Percentiles rank a stretch among this genome's conserved stretches.
Conservation (phyloP, 371 early-diverging fungal species). For the Mortierella sp. region DNA sequence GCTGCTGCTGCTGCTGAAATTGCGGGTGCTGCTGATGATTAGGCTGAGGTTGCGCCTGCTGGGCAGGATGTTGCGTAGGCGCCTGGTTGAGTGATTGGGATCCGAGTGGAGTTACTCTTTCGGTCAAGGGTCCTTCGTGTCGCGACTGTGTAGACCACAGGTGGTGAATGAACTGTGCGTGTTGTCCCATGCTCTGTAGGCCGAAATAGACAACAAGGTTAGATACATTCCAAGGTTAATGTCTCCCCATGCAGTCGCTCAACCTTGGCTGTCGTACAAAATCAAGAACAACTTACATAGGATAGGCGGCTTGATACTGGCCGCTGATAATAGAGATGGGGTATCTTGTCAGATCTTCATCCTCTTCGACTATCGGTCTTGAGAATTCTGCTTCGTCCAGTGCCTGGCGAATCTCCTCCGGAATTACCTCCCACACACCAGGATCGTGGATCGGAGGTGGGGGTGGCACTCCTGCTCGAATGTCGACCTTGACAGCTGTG, state of each 20-base stretch:
- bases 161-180: slow-evolving; percentile 38
- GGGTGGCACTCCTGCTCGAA: slow-evolving; percentile 19
- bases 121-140: slow-evolving; percentile 37
- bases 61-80: no score
- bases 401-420: slow-evolving; percentile 40
- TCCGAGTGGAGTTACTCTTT: slow-evolving; percentile 26
- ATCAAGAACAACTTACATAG: slow-evolving; percentile 58
- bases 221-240: no score
- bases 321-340: slow-evolving; percentile 68
- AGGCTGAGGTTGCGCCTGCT: no score
- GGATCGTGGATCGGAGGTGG: slow-evolving; percentile 46
- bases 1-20: slow-evolving; percentile 30
- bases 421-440: slow-evolving; percentile 44
- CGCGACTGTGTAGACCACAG: slow-evolving; percentile 22
- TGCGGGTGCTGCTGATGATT: slow-evolving; percentile 15
- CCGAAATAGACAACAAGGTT: slow-evolving; percentile 3
- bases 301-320: slow-evolving; percentile 65
- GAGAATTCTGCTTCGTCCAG: slow-evolving; percentile 18
- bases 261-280: no score
- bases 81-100: no score
- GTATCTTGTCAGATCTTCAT: slow-evolving; percentile 52
- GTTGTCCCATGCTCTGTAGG: slow-evolving; percentile 52
- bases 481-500: slow-evolving; percentile 34
- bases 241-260: no score
- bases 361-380: slow-evolving; percentile 30